phyloP scores from a whole-genome alignment of 179 eudicot genomes.

The Drosera spatulata region DNA sequence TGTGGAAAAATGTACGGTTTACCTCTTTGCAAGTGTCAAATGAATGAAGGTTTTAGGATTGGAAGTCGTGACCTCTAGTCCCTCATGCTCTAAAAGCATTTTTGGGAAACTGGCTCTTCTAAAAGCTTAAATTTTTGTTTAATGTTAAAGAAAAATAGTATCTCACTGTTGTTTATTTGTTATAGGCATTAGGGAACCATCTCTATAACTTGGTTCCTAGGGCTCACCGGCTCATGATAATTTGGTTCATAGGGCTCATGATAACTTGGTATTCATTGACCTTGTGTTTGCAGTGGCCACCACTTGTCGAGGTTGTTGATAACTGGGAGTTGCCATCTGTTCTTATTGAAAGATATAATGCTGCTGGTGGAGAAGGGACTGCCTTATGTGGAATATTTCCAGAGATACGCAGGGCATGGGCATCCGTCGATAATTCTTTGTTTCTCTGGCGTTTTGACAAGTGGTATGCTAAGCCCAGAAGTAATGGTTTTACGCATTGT shows the following conservation, averaged over 20 bases:
- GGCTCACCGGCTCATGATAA: neutral
- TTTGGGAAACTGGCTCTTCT: too few relatives aligned
- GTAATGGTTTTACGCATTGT: neutral
- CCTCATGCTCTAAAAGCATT: too few relatives aligned
- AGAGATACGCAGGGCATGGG: conserved; percentile 99
- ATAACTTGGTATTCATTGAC: neutral
- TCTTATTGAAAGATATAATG: conserved; percentile 89
- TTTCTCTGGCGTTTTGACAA: conserved; percentile 99
- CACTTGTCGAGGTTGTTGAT: conserved; percentile 88
- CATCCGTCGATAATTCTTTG: conserved; percentile 86
- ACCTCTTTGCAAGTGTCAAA: too few relatives aligned
- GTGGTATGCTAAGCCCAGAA: conserved; percentile 37
- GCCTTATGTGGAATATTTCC: conserved; percentile 98
- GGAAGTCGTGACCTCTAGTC: too few relatives aligned
- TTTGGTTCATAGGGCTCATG: neutral
- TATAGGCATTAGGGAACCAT: too few relatives aligned
- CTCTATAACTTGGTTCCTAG: too few relatives aligned
- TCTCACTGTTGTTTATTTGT: too few relatives aligned
- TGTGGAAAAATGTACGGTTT: too few relatives aligned
- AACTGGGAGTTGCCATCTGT: conserved; percentile 92
- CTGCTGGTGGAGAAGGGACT: conserved; percentile 97
- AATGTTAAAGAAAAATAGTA: too few relatives aligned
- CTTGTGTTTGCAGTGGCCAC: conserved; percentile 76
- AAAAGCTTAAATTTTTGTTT: too few relatives aligned
- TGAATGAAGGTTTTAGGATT: too few relatives aligned